phyloP scores from a whole-genome alignment of 768 basidiomycete genomes.

The Leccinum obscurum region DNA sequence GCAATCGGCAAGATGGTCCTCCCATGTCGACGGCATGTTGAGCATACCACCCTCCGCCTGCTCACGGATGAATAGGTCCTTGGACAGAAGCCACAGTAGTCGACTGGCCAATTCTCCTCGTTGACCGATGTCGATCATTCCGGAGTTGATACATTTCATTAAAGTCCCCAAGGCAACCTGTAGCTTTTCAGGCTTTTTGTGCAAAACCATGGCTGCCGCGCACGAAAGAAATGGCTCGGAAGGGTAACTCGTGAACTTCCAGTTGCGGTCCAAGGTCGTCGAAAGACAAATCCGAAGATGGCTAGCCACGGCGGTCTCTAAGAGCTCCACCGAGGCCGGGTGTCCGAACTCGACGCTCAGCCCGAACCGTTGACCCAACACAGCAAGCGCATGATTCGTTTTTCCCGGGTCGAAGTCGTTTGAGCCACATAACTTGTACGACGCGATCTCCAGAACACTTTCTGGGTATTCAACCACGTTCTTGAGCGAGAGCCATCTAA shows the following conservation, averaged over 20 bases:
- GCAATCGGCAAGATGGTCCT: not conserved
- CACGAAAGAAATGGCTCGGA: slow-evolving; percentile 21
- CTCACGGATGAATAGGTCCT: not conserved
- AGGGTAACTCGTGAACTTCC: slow-evolving; percentile 18
- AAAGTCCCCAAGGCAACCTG: not conserved
- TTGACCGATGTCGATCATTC: slow-evolving; percentile 9
- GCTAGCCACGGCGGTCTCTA: slow-evolving; percentile 11
- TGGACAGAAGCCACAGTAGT: slow-evolving; percentile 3
- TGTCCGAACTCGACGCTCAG: slow-evolving; percentile 7
- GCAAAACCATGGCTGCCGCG: slow-evolving; percentile 4
- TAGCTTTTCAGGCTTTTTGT: not conserved
- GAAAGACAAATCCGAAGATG: slow-evolving; percentile 14
- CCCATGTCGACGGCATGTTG: not conserved
- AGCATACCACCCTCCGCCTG: not conserved
- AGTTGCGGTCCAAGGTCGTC: slow-evolving; percentile 7
- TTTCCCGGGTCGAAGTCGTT: not conserved
- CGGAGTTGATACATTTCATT: not conserved
- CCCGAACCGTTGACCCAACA: slow-evolving; percentile 8
- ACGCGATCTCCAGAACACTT: not conserved
- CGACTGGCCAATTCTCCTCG: slow-evolving; percentile 9
- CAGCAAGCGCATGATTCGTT: not conserved
- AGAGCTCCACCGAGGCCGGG: not conserved
- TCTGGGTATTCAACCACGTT: not conserved
- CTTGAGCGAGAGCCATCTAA: slow-evolving; percentile 13
- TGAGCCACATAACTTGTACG: not conserved